These are phyloP conservation scores for Ballota nigra DNA, from an alignment of 257 asterid genomes.

Conservation along the genomic window DNA sequence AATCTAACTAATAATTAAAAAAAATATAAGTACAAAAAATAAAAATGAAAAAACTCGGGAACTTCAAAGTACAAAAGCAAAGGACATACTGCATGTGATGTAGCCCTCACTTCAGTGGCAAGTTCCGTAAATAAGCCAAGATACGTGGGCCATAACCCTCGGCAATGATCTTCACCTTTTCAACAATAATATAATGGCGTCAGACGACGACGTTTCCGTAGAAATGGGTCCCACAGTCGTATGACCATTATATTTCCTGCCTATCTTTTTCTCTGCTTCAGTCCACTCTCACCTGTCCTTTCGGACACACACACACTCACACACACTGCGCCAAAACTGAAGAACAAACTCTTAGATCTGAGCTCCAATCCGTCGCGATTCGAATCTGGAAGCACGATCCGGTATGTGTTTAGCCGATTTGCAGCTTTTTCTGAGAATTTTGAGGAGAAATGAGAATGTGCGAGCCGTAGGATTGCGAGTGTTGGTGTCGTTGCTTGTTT, in stretches of 20 bases:
- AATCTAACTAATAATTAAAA: too few relatives aligned
- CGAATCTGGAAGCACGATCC: slow-evolving; percentile 26
- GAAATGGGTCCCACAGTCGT: neutral
- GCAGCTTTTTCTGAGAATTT: slow-evolving; percentile 11
- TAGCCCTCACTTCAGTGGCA: neutral
- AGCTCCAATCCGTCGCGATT: slow-evolving; percentile 18
- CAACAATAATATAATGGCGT: neutral
- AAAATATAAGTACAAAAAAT: neutral
- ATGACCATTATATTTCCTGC: neutral
- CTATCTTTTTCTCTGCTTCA: neutral
- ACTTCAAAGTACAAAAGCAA: neutral
- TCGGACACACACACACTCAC: slow-evolving; percentile 13
- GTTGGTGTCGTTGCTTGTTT: neutral
- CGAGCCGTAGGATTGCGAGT: neutral
- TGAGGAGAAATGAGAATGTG: neutral
- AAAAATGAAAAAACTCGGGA: neutral
- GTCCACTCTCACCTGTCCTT: slow-evolving; percentile 23
- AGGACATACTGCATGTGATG: neutral
- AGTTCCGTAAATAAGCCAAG: neutral
- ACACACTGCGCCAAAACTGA: slow-evolving; percentile 12
- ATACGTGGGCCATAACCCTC: neutral
- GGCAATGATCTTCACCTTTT: neutral
- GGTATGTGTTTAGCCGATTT: slow-evolving; percentile 36
- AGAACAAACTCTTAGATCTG: slow-evolving; percentile 41
- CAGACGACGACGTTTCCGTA: slow-evolving; percentile 11